A percentile compares a stretch with the other conserved stretches of the same genome.
phyloP scores from a whole-genome alignment of 2,329 filamentous ascomycete genomes.

The Alternaria dauci region DNA sequence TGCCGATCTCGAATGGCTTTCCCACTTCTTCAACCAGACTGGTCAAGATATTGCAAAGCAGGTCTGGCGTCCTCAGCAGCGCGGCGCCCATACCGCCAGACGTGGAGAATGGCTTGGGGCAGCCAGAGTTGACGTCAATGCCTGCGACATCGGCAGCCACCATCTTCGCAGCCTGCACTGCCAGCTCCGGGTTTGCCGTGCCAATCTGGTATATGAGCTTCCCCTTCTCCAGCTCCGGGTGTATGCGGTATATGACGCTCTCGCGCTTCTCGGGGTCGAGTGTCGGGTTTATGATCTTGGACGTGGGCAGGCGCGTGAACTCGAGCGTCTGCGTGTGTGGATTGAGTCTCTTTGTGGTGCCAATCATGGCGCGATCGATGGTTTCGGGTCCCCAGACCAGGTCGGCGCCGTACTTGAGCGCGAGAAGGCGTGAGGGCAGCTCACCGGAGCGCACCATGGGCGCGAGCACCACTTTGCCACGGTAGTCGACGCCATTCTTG shows the following conservation, averaged over 20 bases:
- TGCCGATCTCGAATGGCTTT: conserved; percentile 82
- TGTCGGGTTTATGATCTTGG: conserved; percentile 69
- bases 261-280: conserved; percentile 61
- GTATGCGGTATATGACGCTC: conserved; percentile 83
- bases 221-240: conserved; percentile 77
- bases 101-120: conserved; percentile 95
- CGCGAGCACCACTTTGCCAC: conserved; percentile 91
- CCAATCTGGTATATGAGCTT: conserved; percentile 91
- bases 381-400: conserved; percentile 98
- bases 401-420: conserved; percentile 94
- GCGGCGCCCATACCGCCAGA: conserved; percentile 95
- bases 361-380: conserved; percentile 90
- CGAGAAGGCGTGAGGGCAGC: conserved; percentile 84
- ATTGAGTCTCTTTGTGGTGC: conserved; percentile 80
- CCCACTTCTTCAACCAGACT: conserved; percentile 82
- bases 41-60: conserved; percentile 81
- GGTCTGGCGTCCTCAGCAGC: conserved; percentile 83
- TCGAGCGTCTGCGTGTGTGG: conserved; percentile 80
- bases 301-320: conserved; percentile 79
- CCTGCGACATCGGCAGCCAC: conserved; percentile 89
- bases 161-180: conserved; percentile 82
- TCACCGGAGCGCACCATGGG: conserved; percentile 99
- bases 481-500: conserved; percentile 87
- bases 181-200: conserved; percentile 80
- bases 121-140: conserved; percentile 98